Evolutionary conservation across 257 asterid species (phyloP).

Genomic region (Penstemon davidsonii): DNA sequence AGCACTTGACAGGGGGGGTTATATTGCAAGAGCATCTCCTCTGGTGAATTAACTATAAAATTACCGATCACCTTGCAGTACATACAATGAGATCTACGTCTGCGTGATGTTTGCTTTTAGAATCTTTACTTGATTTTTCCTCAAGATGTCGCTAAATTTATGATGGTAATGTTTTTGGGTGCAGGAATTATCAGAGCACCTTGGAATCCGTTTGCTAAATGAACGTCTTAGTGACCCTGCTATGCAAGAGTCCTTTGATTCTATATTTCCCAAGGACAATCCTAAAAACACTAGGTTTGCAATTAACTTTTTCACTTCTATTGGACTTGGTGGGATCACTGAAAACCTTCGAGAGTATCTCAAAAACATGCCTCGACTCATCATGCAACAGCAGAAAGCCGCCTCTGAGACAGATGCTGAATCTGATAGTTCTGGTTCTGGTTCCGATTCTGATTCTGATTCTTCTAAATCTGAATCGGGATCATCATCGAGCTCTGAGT

Average conservation of each 20-base stretch:
- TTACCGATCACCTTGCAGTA: no score
- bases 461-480: background rate
- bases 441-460: slow-evolving; percentile 4
- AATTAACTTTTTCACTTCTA: slow-evolving; percentile 87
- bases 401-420: slow-evolving; percentile 52
- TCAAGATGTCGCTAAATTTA: no score
- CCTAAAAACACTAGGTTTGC: slow-evolving; percentile 85
- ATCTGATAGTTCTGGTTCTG: slow-evolving; percentile 31
- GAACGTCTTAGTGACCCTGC: slow-evolving; percentile 75
- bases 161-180: background rate
- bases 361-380: slow-evolving; percentile 87
- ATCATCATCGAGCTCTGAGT: slow-evolving; percentile 17
- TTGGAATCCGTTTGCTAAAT: slow-evolving; percentile 73
- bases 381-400: slow-evolving; percentile 85
- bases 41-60: no score
- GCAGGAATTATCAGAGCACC: slow-evolving; percentile 91
- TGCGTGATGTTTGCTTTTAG: no score
- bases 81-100: no score
- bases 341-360: slow-evolving; percentile 78
- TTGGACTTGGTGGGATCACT: slow-evolving; percentile 89
- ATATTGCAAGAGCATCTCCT: no score
- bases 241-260: slow-evolving; percentile 80
- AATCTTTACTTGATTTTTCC: no score
- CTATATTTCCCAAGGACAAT: slow-evolving; percentile 79
- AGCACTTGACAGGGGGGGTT: no score